Conservation (phyloP, 495 filamentous ascomycete species). For the Usnea hakonensis region DNA sequence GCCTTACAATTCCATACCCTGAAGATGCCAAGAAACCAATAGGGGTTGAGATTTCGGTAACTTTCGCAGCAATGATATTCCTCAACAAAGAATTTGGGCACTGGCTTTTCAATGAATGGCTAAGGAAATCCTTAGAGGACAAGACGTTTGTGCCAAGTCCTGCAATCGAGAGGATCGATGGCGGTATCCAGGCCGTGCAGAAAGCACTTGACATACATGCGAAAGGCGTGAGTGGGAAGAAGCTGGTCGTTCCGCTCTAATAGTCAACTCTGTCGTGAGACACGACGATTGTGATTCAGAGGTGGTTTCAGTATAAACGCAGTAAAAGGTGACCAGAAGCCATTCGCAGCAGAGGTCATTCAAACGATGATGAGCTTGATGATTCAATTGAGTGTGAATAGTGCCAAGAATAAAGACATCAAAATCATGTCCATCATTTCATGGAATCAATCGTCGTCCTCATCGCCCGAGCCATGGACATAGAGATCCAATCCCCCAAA, state of each 20-base stretch:
- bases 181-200: slow-evolving; percentile 20
- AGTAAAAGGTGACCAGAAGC: not conserved
- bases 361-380: not conserved
- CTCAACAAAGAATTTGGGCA: slow-evolving; percentile 18
- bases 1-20: slow-evolving; percentile 20
- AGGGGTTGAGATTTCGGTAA: slow-evolving; percentile 9
- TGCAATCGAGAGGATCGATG: slow-evolving; percentile 22
- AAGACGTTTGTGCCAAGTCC: slow-evolving; percentile 23
- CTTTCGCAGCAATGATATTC: slow-evolving; percentile 4
- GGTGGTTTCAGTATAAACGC: not conserved
- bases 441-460: slow-evolving; percentile 10
- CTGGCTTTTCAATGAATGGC: slow-evolving; percentile 26
- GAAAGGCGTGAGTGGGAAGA: slow-evolving; percentile 25
- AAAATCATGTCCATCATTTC: not conserved
- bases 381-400: not conserved
- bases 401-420: not conserved
- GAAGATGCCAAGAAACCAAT: slow-evolving; percentile 18
- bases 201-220: slow-evolving; percentile 22
- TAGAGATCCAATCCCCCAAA: slow-evolving; percentile 32
- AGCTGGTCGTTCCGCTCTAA: slow-evolving; percentile 22
- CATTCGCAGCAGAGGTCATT: not conserved
- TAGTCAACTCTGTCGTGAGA: not conserved
- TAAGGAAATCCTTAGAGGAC: slow-evolving; percentile 17
- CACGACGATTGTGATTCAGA: not conserved
- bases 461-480: slow-evolving; percentile 19